Evolutionary conservation across 148 eudicot genomes (phyloP).

Genomic region (Polygonum aviculare): DNA sequence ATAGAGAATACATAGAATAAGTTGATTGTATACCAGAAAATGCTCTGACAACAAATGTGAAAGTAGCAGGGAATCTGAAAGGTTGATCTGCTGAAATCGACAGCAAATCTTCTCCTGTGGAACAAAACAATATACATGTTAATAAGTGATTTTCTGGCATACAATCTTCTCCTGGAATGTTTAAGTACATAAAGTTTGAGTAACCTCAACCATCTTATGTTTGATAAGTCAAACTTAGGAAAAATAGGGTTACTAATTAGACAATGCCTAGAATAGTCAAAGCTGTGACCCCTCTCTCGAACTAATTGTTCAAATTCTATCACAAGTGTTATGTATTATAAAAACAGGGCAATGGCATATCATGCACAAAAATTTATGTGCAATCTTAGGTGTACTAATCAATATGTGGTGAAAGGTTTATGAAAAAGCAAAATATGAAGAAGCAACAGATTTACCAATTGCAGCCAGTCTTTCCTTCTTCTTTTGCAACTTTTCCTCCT

Average conservation of each 20-base stretch:
- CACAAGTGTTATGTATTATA: not conserved
- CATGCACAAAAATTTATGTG: not conserved
- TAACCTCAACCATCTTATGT: not conserved
- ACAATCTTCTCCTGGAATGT: no score
- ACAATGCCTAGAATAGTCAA: not conserved
- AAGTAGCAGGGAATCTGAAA: conserved; percentile 89
- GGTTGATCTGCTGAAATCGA: conserved; percentile 98
- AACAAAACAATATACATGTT: not conserved
- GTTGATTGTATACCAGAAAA: conserved; percentile 39
- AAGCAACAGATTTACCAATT: conserved; percentile 46
- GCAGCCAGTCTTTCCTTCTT: conserved; percentile 95
- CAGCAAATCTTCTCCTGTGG: conserved; percentile 88
- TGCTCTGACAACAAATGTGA: conserved; percentile 57
- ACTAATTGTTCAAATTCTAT: not conserved
- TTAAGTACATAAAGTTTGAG: not conserved
- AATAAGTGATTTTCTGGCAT: no score
- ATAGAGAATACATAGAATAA: conserved; percentile 11
- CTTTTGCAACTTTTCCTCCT: conserved; percentile 84
- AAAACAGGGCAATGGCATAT: not conserved
- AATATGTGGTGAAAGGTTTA: not conserved
- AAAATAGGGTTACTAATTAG: not conserved
- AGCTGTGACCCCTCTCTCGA: not conserved
- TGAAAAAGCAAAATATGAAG: not conserved
- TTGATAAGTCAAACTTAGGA: not conserved
- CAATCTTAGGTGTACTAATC: not conserved